These are phyloP conservation scores for Sutorius eximius DNA, from an alignment of 1,284 basidiomycete species.

Conservation along the genomic window DNA sequence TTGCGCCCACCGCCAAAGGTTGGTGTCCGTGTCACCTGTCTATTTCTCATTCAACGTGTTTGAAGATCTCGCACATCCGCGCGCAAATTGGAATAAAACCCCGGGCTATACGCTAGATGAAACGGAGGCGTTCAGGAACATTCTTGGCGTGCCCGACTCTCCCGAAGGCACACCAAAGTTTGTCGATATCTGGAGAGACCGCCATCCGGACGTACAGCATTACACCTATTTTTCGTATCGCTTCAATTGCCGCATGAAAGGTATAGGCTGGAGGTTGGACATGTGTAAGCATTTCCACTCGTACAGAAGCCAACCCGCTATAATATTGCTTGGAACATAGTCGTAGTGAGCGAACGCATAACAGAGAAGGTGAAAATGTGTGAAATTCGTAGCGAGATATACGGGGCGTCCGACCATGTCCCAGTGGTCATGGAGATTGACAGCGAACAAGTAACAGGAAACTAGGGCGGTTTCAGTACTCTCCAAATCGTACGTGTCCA, in stretches of 20 bases:
- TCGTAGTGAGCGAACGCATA: constrained; percentile 71
- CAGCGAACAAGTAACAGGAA: constrained; percentile 33
- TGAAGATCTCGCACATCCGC: constrained; percentile 65
- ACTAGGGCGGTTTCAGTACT: constrained; percentile 56
- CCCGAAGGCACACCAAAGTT: constrained; percentile 48
- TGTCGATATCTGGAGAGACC: constrained; percentile 78
- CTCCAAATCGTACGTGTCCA: constrained; percentile 86
- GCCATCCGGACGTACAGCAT: constrained; percentile 67
- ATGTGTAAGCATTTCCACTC: constrained; percentile 59
- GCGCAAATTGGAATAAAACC: constrained; percentile 77
- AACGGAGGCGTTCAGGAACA: constrained; percentile 65
- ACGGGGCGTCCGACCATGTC: constrained; percentile 83
- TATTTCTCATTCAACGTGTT: not conserved
- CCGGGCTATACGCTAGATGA: constrained; percentile 81
- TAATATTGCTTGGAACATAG: constrained; percentile 37
- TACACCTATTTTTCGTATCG: constrained; percentile 88
- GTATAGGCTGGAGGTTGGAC: constrained; percentile 86
- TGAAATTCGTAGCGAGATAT: constrained; percentile 82
- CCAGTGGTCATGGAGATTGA: constrained; percentile 76
- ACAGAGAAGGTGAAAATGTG: constrained; percentile 65
- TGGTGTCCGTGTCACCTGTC: not conserved
- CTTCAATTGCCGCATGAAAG: constrained; percentile 78
- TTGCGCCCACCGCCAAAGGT: constrained; percentile 77
- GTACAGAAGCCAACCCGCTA: not conserved
- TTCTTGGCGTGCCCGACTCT: constrained; percentile 49